Conservation (phyloP, 2,329 filamentous ascomycete genomes). For the Penicillium polonicum region DNA sequence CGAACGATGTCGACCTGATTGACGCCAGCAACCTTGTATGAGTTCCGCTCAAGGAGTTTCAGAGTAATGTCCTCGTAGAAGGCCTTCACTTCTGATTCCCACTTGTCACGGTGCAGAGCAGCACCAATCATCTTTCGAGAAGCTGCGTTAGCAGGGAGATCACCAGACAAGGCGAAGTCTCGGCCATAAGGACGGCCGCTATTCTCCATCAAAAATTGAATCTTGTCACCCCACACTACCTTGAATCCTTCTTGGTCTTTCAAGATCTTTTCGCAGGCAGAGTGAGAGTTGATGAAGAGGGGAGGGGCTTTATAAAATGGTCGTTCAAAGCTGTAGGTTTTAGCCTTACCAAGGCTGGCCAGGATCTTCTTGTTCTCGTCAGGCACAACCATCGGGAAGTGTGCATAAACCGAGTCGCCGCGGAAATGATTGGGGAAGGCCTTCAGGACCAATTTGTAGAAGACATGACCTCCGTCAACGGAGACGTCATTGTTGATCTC, state of each 20-base stretch:
- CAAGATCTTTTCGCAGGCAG: constrained; percentile 46
- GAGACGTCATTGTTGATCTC: constrained; percentile 45
- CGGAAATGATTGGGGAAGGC: constrained; percentile 52
- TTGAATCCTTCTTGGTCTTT: constrained; percentile 46
- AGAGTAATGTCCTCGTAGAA: constrained; percentile 52
- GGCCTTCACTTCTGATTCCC: constrained; percentile 46
- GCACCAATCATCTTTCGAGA: constrained; percentile 46
- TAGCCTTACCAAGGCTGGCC: constrained; percentile 39
- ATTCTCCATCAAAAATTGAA: constrained; percentile 46
- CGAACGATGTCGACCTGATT: constrained; percentile 51
- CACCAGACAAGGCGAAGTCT: constrained; percentile 51
- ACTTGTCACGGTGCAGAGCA: constrained; percentile 48
- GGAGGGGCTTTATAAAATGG: constrained; percentile 36
- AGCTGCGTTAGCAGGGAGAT: constrained; percentile 41
- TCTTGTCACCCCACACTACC: constrained; percentile 48
- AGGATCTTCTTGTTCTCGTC: constrained; percentile 48
- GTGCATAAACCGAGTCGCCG: constrained; percentile 50
- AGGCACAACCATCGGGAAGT: constrained; percentile 51
- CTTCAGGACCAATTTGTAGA: constrained; percentile 54
- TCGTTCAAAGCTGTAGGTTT: constrained; percentile 43
- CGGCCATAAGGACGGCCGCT: constrained; percentile 40
- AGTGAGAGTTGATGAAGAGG: constrained; percentile 46
- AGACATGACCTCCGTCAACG: constrained; percentile 51
- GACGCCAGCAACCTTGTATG: constrained; percentile 47
- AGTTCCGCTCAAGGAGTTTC: constrained; percentile 45